Conservation (phyloP, 345 rosid species). For the Iberis pinnata region DNA sequence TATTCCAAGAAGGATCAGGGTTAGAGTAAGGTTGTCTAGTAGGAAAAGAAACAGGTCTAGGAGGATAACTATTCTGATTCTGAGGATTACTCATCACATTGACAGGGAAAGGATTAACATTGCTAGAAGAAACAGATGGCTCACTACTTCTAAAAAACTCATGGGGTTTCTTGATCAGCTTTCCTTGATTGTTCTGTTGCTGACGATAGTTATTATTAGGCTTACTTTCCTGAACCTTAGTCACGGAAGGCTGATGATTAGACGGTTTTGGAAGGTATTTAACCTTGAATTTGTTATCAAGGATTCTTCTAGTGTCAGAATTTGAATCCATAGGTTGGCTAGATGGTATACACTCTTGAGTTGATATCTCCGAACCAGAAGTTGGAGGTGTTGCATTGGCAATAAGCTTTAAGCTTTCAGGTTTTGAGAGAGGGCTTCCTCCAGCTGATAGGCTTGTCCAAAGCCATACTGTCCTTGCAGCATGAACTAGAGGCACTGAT, state of each 20-base stretch:
- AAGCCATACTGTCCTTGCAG: constrained; percentile 82
- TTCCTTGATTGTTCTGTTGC: constrained; percentile 36
- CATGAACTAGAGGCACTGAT: constrained; percentile 67
- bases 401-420: constrained; percentile 41
- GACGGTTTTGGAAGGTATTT: constrained; percentile 30
- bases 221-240: constrained; percentile 43
- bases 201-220: constrained; percentile 28
- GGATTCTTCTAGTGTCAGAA: constrained; percentile 31
- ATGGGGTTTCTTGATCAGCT: constrained; percentile 69
- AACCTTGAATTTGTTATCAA: constrained; percentile 37
- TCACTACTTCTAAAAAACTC: constrained; percentile 51
- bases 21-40: constrained; percentile 31
- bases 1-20: constrained; percentile 36
- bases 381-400: constrained; percentile 15
- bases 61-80: constrained; percentile 31
- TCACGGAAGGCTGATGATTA: constrained; percentile 36
- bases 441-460: constrained; percentile 74
- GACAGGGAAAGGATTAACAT: constrained; percentile 30
- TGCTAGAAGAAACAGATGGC: constrained; percentile 29
- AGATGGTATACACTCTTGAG: constrained; percentile 29
- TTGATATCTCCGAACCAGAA: constrained; percentile 22
- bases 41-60: constrained; percentile 36
- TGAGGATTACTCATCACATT: constrained; percentile 34
- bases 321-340: constrained; percentile 34
- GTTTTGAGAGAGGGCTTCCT: constrained; percentile 48